These are phyloP conservation scores for Citrullus colocynthis DNA, from an alignment of 306 rosid genomes.

Conservation along the genomic window DNA sequence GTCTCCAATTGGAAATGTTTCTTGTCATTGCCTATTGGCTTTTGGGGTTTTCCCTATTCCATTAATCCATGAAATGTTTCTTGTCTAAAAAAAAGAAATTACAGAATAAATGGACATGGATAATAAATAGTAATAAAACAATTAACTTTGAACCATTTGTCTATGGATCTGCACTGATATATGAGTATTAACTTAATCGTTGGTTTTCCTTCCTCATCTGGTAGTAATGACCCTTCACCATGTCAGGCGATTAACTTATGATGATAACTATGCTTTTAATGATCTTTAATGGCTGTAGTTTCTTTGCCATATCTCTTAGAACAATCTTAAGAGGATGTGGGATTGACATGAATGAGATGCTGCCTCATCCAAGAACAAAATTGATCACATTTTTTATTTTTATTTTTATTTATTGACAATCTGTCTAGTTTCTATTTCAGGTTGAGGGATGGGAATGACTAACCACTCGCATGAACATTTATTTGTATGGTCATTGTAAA, in stretches of 20 bases:
- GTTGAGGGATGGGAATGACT: background rate
- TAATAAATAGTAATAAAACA: background rate
- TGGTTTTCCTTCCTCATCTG: background rate
- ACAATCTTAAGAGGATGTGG: background rate
- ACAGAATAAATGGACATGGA: background rate
- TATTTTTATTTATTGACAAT: background rate
- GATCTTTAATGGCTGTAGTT: background rate
- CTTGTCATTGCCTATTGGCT: too few relatives aligned
- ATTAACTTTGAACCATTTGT: background rate
- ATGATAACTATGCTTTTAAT: background rate
- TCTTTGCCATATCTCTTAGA: background rate
- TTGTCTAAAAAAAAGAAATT: too few relatives aligned
- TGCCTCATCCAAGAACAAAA: background rate
- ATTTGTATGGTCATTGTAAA: background rate
- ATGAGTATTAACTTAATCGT: background rate
- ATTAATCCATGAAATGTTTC: too few relatives aligned
- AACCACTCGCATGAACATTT: background rate
- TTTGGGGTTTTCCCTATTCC: too few relatives aligned
- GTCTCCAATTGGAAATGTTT: too few relatives aligned
- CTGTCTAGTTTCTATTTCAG: background rate
- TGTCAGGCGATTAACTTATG: background rate
- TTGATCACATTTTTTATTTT: background rate
- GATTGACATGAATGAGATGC: background rate
- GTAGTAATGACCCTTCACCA: background rate
- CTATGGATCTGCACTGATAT: background rate